A percentile compares a stretch with the other conserved stretches of the same genome.
phyloP scores from a whole-genome alignment of 805 yeast genomes.

The Monosporozyma unispora region DNA sequence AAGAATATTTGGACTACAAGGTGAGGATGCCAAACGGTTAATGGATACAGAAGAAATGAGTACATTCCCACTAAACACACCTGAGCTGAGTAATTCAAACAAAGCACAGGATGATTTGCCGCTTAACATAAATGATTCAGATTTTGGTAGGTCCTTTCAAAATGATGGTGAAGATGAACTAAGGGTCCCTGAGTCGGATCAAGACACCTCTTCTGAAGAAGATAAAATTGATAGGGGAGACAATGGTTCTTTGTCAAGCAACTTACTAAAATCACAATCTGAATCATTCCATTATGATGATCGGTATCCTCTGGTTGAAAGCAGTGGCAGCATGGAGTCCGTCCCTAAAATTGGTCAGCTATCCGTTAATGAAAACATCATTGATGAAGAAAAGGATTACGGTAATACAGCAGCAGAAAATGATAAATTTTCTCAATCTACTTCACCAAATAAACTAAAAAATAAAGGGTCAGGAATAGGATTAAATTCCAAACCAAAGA shows the following conservation, averaged over 20 bases:
- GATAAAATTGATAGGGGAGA: conserved; percentile 12
- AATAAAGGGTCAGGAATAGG: too few relatives aligned
- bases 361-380: conserved; percentile 33
- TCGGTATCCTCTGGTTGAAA: neutral
- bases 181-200: conserved; percentile 30
- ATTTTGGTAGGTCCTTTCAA: neutral
- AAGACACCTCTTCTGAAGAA: conserved; percentile 23
- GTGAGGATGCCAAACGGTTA: conserved; percentile 23
- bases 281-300: neutral
- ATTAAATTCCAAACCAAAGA: too few relatives aligned
- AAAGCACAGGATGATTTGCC: neutral
- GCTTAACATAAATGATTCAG: neutral
- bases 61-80: conserved; percentile 10
- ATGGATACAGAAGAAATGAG: conserved; percentile 24
- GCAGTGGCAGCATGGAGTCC: conserved; percentile 9
- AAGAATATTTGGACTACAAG: conserved; percentile 27
- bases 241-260: neutral
- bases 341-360: conserved; percentile 29
- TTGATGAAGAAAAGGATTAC: conserved; percentile 10
- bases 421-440: conserved; percentile 8
- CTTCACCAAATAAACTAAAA: neutral
- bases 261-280: neutral
- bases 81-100: neutral
- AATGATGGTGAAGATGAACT: conserved; percentile 12
- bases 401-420: conserved; percentile 16